Evolutionary conservation across 202 grass and related monocot species (phyloP).

Genomic region (Zoysia matrella): DNA sequence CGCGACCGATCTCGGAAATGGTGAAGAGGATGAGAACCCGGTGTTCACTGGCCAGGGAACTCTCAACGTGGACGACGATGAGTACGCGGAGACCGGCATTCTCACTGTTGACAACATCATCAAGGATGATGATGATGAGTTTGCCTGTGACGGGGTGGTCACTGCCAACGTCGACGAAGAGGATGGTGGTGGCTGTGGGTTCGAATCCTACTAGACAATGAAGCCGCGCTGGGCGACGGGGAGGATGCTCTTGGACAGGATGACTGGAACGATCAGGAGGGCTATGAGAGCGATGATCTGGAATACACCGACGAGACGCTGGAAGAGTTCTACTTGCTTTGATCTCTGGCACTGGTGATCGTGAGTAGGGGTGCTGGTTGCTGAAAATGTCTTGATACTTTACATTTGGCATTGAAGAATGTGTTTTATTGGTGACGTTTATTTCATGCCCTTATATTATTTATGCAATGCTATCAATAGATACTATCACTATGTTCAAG

Average conservation of each 20-base stretch:
- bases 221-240: background rate
- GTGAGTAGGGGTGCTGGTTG: background rate
- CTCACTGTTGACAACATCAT: background rate
- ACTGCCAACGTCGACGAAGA: background rate
- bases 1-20: too few species aligned
- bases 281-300: background rate
- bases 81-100: background rate
- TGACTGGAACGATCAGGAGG: slow-evolving; percentile 8
- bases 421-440: too few species aligned
- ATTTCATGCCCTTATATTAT: too few species aligned
- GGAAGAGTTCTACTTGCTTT: slow-evolving; percentile 29
- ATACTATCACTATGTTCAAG: too few species aligned
- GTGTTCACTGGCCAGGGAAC: background rate
- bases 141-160: background rate
- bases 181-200: background rate
- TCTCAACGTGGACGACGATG: background rate
- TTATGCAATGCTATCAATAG: too few species aligned
- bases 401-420: too few species aligned
- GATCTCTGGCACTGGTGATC: slow-evolving; percentile 7
- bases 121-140: background rate
- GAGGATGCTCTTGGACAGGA: slow-evolving; percentile 15
- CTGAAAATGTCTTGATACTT: too few species aligned
- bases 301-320: background rate
- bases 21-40: too few species aligned
- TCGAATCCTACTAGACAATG: background rate